Evolutionary conservation across 495 filamentous ascomycete species (phyloP).

Genomic region (Lasiosphaeria ovina): DNA sequence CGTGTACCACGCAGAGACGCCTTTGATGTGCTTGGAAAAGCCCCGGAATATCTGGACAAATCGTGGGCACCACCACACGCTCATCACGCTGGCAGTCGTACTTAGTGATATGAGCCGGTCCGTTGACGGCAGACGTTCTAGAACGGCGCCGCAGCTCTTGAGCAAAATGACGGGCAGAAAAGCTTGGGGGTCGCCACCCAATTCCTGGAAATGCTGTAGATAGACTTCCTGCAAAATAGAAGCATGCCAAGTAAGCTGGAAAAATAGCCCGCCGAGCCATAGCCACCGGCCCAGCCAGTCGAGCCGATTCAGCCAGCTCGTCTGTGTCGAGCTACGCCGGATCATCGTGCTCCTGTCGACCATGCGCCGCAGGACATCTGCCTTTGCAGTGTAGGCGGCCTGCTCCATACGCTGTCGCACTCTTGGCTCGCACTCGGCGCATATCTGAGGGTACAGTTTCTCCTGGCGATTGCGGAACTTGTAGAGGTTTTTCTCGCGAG

Average conservation of each 20-base stretch:
- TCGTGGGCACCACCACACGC: slow-evolving; percentile 77
- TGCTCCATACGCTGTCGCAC: slow-evolving; percentile 63
- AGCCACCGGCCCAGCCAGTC: slow-evolving; percentile 46
- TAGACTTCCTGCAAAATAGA: slow-evolving; percentile 35
- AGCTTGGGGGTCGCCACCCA: background rate
- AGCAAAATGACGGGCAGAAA: slow-evolving; percentile 9
- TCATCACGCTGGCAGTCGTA: slow-evolving; percentile 52
- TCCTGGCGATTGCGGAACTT: slow-evolving; percentile 65
- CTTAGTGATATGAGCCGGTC: slow-evolving; percentile 45
- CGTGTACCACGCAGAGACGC: slow-evolving; percentile 66
- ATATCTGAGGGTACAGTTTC: slow-evolving; percentile 79
- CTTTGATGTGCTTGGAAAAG: slow-evolving; percentile 60
- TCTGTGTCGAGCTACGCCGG: slow-evolving; percentile 37
- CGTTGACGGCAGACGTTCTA: slow-evolving; percentile 26
- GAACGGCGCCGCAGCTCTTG: slow-evolving; percentile 17
- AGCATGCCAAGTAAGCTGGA: slow-evolving; percentile 53
- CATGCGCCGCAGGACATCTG: slow-evolving; percentile 70
- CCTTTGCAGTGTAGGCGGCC: slow-evolving; percentile 73
- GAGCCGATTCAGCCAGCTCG: slow-evolving; percentile 52
- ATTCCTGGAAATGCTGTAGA: slow-evolving; percentile 8
- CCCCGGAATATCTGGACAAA: slow-evolving; percentile 63
- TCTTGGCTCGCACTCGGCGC: slow-evolving; percentile 66
- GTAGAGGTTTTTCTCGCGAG: slow-evolving; percentile 51
- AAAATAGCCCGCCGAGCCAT: slow-evolving; percentile 52
- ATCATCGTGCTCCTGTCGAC: slow-evolving; percentile 59